These are phyloP conservation scores for Periconia sp. DNA, from an alignment of 2,329 filamentous ascomycete species.

Conservation along the genomic window DNA sequence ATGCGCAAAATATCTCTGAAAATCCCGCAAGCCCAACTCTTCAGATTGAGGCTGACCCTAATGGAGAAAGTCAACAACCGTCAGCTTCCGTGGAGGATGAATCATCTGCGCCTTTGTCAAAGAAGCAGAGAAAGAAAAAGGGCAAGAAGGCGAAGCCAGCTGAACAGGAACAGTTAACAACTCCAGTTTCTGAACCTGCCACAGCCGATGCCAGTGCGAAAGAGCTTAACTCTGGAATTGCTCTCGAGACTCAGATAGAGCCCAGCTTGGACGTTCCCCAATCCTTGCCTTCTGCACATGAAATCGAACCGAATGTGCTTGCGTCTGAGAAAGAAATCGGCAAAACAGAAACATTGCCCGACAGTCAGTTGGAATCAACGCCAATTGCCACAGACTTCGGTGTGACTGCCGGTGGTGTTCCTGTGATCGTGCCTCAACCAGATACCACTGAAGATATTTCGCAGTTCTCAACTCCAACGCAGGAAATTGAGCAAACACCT, in stretches of 20 bases:
- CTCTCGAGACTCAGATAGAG: no score
- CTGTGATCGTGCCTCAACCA: background rate
- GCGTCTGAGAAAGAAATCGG: no score
- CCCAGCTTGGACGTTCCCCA: no score
- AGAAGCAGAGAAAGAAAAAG: constrained; percentile 12
- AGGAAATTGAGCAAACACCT: constrained; percentile 3
- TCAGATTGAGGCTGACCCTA: background rate
- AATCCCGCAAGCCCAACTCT: background rate
- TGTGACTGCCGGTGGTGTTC: background rate
- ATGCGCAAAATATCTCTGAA: no score
- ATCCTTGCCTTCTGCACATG: no score
- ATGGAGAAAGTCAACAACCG: background rate
- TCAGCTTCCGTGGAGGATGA: constrained; percentile 4
- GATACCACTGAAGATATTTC: background rate
- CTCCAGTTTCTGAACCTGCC: background rate
- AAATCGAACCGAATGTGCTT: no score
- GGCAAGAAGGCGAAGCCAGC: background rate
- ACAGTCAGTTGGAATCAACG: no score
- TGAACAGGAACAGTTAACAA: background rate
- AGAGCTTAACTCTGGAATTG: background rate
- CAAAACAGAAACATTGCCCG: no score
- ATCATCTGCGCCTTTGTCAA: constrained; percentile 6
- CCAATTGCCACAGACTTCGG: no score
- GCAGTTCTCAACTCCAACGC: background rate
- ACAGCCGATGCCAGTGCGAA: background rate